Conservation (phyloP, 495 filamentous ascomycete species). For the Aspergillus egyptiacus region DNA sequence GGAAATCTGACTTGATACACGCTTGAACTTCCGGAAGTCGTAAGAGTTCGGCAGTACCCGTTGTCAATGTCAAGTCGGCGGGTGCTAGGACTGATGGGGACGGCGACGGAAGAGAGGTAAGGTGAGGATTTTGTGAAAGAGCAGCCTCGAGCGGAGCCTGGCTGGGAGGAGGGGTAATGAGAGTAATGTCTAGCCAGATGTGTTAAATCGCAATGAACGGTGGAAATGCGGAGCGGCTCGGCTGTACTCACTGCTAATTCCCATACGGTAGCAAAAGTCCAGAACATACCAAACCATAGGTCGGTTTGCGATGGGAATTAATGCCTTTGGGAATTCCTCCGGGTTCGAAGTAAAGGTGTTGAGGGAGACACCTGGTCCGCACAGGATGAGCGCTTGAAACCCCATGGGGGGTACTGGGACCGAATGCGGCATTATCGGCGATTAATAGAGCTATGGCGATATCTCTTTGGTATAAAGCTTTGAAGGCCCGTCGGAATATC, state of each 20-base stretch:
- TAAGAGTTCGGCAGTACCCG: slow-evolving; percentile 85
- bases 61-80: slow-evolving; percentile 63
- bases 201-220: neutral
- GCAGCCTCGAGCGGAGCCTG: slow-evolving; percentile 66
- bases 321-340: slow-evolving; percentile 82
- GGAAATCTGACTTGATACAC: slow-evolving; percentile 73
- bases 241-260: slow-evolving; percentile 60
- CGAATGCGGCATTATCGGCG: slow-evolving; percentile 17
- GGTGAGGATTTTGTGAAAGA: slow-evolving; percentile 76
- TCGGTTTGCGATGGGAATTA: slow-evolving; percentile 87
- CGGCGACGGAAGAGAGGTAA: slow-evolving; percentile 72
- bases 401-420: slow-evolving; percentile 62
- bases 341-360: slow-evolving; percentile 88
- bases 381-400: slow-evolving; percentile 90
- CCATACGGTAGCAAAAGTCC: slow-evolving; percentile 82
- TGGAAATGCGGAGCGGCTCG: neutral
- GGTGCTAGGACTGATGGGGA: slow-evolving; percentile 72
- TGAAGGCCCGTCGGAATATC: neutral
- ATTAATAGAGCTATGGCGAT: neutral
- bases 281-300: slow-evolving; percentile 96
- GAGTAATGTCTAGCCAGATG: slow-evolving; percentile 60
- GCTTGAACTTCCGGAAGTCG: slow-evolving; percentile 66
- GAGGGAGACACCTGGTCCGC: slow-evolving; percentile 83
- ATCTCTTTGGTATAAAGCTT: no score
- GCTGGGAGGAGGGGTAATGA: slow-evolving; percentile 75